Base-by-base conservation (phyloP, 305 asterid genomes). In the Rubia balearica region DNA sequence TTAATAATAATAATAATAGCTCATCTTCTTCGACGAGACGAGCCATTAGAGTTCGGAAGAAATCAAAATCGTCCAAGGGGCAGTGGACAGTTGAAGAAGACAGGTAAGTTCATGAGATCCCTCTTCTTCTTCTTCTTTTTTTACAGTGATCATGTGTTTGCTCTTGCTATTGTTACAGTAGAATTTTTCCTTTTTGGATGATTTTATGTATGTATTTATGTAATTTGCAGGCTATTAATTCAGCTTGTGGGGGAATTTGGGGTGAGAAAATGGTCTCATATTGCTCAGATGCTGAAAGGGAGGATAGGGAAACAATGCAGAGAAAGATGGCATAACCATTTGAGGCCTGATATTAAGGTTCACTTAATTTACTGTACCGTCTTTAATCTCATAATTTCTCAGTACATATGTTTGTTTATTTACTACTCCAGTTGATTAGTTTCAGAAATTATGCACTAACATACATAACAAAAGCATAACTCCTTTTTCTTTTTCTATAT, bases 311-410 rank as follows among this genome's bases (percentile, higher is more conserved):
- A 93, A 82, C 97, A 93, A 77, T 93, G 97, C 81, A 86, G 98
- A 73, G 98, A 90, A 82, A 81, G 98, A 83, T 93, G 97, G 98
- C 96, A 90, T 76, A 93, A 93, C 77, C 98, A 90, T 83, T 86
- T 93, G 68, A 86, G 92, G 82, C 97, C 97, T 55, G 93, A 93
- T 78, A 90, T 93, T 72, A 93, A 89, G 75, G 98, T 89, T 67
- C 10, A 13, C 7, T 59, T 43, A n/a, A 55, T 61, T 27, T 6
- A 62, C 3, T 27, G 6, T 4, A 36, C 4, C 5, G 8, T 36
- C 19, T 8, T 68, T 1, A 6, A 16, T 14, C 38, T 66, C 63
- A 68, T 75, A 8, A 21, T 66, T 53, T 73, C 59, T 5, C 1
- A 30, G 46, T 22, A 14, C 55, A 1, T 61, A 30, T 62, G 8